Base-by-base conservation (phyloP, 352 stramenopile genomes). In the Globisporangium orthogonon region DNA sequence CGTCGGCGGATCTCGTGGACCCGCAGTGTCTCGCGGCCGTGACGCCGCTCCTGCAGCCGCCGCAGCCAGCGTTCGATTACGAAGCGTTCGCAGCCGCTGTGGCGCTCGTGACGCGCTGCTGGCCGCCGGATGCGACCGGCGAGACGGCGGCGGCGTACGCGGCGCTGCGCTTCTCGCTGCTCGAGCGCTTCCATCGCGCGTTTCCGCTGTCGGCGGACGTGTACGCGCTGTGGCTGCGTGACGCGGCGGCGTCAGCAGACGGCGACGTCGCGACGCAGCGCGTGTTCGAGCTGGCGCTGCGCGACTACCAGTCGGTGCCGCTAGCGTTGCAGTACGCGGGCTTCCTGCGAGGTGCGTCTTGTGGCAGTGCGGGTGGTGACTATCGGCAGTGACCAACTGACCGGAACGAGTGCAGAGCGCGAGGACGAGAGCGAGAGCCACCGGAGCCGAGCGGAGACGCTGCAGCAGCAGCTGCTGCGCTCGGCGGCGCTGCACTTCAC, bases 191-290 rank as follows among this genome's bases (percentile, higher is more conserved):
- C 61, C 77, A 85, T n/a, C 41, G 29, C 39, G 68, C 54, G 2
- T 87, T 84, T 50, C 80, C 80, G 11, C 60, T 91, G 7, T 86
- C 73, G 15, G 66, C 74, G 17, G 68, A 75, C 50, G 72, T 89
- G 66, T 86, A 84, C 53, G 30, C 46, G 29, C 69, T 89, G 52
- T 91, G 71, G 73, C 70, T 86, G 17, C 56, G 46, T 39, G 74
- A 84, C 46, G 54, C 61, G 1, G 54, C 69, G 15, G 11, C 10
- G 17, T 23, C 43, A 7, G 10, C 17, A 0, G 47, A 62, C 1
- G 56, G 67, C 0, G 33, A 69, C 5, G 52, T 5, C 7, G 29
- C 63, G 31, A 61, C 71, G 52, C 58, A 71, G 59, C 49, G 40
- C 15, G 57, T 91, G 6, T 85, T 74, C 23, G 67, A 79, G 46